Evolutionary conservation across 805 yeast genomes (phyloP).

Genomic region (Metschnikowia dekortorum): DNA sequence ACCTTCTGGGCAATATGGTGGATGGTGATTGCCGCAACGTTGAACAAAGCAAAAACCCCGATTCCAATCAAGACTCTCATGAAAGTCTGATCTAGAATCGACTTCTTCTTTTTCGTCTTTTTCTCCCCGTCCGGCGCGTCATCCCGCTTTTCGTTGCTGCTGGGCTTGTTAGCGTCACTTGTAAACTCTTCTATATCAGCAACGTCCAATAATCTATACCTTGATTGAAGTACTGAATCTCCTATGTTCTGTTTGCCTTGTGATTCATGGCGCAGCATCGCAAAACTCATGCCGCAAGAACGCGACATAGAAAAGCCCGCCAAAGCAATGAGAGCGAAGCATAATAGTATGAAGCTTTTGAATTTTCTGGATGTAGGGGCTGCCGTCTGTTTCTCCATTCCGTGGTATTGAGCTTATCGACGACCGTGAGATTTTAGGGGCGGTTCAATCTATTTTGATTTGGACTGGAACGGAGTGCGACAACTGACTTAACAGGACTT

Average conservation of each 20-base stretch:
- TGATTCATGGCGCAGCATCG: neutral
- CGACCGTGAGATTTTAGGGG: neutral
- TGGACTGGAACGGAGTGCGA: neutral
- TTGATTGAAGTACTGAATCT: neutral
- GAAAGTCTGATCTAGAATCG: conserved; percentile 15
- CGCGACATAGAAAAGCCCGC: neutral
- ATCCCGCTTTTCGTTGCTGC: neutral
- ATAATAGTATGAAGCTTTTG: neutral
- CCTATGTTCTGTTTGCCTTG: neutral
- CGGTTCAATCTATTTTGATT: conserved; percentile 4
- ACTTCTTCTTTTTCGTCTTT: conserved; percentile 3
- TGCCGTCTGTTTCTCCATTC: neutral
- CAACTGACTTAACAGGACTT: neutral
- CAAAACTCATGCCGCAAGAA: neutral
- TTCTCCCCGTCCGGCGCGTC: conserved; percentile 2
- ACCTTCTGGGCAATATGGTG: conserved; percentile 35
- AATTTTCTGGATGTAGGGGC: neutral
- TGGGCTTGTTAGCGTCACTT: neutral
- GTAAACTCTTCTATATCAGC: neutral
- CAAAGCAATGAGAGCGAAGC: neutral
- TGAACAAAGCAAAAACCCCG: conserved; percentile 31
- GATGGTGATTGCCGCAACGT: conserved; percentile 32
- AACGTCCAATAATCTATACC: neutral
- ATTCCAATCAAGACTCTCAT: conserved; percentile 33
- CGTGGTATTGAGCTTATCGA: neutral